Conservation (phyloP, 352 stramenopile genomes). For the Pythium volutum region DNA sequence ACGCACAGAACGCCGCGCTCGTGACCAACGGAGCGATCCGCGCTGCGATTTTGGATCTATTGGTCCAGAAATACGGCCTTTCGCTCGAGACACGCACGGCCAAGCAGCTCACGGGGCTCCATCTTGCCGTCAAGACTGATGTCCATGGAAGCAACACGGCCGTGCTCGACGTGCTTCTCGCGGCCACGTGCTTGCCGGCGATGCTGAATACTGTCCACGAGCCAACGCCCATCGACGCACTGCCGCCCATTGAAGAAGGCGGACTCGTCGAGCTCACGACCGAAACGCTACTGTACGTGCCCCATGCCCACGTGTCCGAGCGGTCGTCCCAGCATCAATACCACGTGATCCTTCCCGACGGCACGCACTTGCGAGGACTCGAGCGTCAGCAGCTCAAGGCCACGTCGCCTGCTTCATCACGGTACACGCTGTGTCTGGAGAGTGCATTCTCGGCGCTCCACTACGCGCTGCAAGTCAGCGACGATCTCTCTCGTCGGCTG, state of each 20-base stretch:
- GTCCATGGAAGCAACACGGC: constrained; percentile 39
- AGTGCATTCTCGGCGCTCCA: constrained; percentile 53
- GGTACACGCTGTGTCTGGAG: constrained; percentile 52
- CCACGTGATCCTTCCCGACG: constrained; percentile 50
- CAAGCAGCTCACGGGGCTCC: constrained; percentile 23
- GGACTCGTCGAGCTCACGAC: constrained; percentile 26
- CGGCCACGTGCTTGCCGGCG: not conserved
- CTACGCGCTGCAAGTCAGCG: constrained; percentile 54
- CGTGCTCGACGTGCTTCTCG: constrained; percentile 50
- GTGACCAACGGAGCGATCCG: constrained; percentile 38
- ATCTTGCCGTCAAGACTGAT: constrained; percentile 37
- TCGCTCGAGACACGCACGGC: constrained; percentile 31
- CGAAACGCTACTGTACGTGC: constrained; percentile 17
- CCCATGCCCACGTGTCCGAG: constrained; percentile 40
- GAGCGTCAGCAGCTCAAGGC: constrained; percentile 35
- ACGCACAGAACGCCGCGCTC: constrained; percentile 43
- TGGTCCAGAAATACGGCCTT: constrained; percentile 33
- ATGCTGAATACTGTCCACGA: constrained; percentile 66
- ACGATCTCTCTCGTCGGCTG: constrained; percentile 34
- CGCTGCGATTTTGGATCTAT: constrained; percentile 34
- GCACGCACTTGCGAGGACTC: constrained; percentile 38
- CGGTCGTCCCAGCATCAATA: constrained; percentile 48
- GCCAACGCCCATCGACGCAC: constrained; percentile 38
- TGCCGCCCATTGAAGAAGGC: constrained; percentile 35
- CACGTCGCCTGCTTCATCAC: not conserved